Evolutionary conservation across 1,139 yeast genomes (phyloP), one percentile per base, ranked within the genome.

Genomic region (Debaryomycetaceae sp.): DNA sequence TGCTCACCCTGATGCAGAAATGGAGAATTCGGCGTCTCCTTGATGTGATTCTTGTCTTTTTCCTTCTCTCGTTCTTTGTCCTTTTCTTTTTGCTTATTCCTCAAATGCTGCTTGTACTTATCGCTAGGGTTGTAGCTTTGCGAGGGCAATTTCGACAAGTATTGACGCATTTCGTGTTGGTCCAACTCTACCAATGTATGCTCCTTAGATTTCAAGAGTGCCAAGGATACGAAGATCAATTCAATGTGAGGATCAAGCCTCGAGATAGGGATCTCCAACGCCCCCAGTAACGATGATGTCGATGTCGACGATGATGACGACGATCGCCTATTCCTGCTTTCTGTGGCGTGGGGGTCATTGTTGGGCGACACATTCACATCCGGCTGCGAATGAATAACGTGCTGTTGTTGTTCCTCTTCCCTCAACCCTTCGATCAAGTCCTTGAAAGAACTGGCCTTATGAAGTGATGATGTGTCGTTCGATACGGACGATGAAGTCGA

Each of bases 161-260:
- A 78, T 49, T 88, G 95, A 29, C 89, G 68, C 24, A 86, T 84
- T 58, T 89, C 97, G 42, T 85, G 80, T 51, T 84, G 95, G 49
- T 89, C 97, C 41, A 86, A 75, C 49, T 89, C 96, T 40, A 85
- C 69, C 36, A 89, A 66, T 24, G 82, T 76, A 44, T 77, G 76
- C 46, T 83, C 89, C 52, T 83, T 82, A 29, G 91, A 78, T 53
- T 85, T 86, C 40, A 89, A 63, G 31, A 88, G 71, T 1, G 96
- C 88, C 32, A 88, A 62, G 31, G 86, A 78, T 6, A 84, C 75
- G 51, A 86, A 89, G 2, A 83, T 59, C 28, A 88, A 69, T 56
- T 84, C 91, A 23, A 80, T 68, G 49, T 83, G 94, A 2, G 93
- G 86, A 48, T 84, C 89, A 24, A 83, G 60, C 31, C 68, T 63